phyloP scores from a whole-genome alignment of 306 rosid species.

The Corylus heterophylla region DNA sequence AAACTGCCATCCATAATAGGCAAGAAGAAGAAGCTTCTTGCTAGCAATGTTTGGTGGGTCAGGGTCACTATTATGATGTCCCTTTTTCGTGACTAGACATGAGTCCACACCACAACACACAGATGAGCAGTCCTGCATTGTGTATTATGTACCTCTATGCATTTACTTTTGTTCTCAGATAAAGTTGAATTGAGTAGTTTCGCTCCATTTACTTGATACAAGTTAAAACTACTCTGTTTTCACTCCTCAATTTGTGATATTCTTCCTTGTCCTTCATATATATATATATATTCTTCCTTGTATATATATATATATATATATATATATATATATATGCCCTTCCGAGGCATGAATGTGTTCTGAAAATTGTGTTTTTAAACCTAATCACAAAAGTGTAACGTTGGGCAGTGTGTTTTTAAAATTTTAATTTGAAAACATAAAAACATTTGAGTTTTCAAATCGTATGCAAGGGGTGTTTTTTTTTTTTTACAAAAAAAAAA shows the following conservation, averaged over 20 bases:
- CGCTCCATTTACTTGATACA: too few species aligned
- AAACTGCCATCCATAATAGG: not conserved
- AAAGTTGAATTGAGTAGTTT: not conserved
- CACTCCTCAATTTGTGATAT: not conserved
- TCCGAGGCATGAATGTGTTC: not conserved
- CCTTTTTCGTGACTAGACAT: not conserved
- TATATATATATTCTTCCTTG: too few species aligned
- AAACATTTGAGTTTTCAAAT: too few species aligned
- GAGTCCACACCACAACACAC: too few species aligned
- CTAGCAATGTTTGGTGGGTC: not conserved
- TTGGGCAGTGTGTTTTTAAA: too few species aligned
- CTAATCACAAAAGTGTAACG: too few species aligned
- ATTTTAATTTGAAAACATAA: too few species aligned
- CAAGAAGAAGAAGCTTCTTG: slow-evolving; percentile 7
- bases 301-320: not conserved
- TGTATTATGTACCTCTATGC: not conserved
- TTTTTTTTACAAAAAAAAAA: too few species aligned
- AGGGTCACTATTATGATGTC: not conserved
- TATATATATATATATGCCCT: not conserved
- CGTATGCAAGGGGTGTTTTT: too few species aligned
- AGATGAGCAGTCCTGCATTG: not conserved
- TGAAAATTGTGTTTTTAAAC: too few species aligned
- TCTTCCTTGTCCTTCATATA: not conserved
- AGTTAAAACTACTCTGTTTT: not conserved
- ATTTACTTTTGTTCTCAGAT: slow-evolving; percentile 1